Evolutionary conservation across 306 rosid genomes (phyloP).

Genomic region (Lupinus albus): DNA sequence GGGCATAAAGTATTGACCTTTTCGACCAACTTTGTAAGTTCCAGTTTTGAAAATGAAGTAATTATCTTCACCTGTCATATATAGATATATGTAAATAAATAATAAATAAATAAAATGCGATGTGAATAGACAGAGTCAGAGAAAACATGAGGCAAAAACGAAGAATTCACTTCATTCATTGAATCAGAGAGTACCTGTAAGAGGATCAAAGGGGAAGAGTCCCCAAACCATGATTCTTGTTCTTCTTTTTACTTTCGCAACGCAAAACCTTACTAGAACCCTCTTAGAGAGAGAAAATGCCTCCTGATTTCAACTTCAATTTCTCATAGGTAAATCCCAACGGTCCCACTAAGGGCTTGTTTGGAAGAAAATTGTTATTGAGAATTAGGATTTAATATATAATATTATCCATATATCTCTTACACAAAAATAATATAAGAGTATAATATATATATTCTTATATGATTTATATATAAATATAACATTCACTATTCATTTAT

Average conservation of each 20-base stretch:
- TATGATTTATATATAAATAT: no score
- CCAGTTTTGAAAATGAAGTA: constrained; percentile 77
- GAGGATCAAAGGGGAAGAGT: constrained; percentile 73
- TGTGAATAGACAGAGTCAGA: neutral
- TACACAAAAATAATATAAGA: no score
- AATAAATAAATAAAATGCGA: no score
- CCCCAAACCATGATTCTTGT: constrained; percentile 78
- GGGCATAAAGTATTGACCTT: constrained; percentile 58
- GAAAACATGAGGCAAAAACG: neutral
- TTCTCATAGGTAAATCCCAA: neutral
- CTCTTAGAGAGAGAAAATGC: neutral
- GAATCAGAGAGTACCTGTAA: constrained; percentile 49
- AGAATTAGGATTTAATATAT: no score
- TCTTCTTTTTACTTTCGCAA: neutral
- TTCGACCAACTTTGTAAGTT: constrained; percentile 81
- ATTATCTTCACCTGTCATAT: constrained; percentile 69
- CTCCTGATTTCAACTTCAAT: neutral
- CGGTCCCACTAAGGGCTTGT: no score
- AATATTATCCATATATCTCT: no score
- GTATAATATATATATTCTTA: no score
- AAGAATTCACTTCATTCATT: constrained; percentile 1
- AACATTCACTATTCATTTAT: no score
- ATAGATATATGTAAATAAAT: neutral
- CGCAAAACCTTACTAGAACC: neutral
- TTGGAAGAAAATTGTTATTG: no score